A percentile compares a stretch with the other conserved stretches of the same genome.
Evolutionary conservation across 192 early-diverging fungal genomes (phyloP).

Genomic region (Coemansia sp.): DNA sequence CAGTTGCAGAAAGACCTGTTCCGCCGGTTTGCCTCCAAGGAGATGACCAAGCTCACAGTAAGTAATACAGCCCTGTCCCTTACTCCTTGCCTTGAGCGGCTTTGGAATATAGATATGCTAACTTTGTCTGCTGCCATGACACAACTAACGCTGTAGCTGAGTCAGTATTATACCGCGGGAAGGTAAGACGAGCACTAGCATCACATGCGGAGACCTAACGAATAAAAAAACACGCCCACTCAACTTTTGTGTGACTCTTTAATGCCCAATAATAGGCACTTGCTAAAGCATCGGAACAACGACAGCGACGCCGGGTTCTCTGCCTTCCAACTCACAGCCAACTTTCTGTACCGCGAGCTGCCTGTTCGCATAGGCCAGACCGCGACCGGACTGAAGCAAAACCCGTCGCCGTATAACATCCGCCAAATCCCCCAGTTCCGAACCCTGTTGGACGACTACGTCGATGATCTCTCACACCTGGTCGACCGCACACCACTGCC

Average conservation of each 20-base stretch:
- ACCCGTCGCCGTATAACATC: slow-evolving; percentile 52
- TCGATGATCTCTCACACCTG: slow-evolving; percentile 57
- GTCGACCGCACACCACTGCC: slow-evolving; percentile 35
- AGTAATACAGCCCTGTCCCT: not conserved
- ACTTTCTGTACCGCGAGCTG: slow-evolving; percentile 61
- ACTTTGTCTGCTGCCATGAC: not conserved
- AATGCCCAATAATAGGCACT: slow-evolving; percentile 18
- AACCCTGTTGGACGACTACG: slow-evolving; percentile 56
- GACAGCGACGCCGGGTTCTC: slow-evolving; percentile 41
- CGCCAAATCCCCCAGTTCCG: slow-evolving; percentile 47
- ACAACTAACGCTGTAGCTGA: slow-evolving; percentile 32
- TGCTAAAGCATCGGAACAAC: slow-evolving; percentile 50
- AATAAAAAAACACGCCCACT: not conserved
- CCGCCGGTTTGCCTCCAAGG: slow-evolving; percentile 52
- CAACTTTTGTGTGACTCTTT: slow-evolving; percentile 7
- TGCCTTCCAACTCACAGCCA: slow-evolving; percentile 54
- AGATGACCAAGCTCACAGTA: slow-evolving; percentile 55
- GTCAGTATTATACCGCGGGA: slow-evolving; percentile 54
- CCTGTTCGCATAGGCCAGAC: slow-evolving; percentile 64
- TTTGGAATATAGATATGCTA: not conserved
- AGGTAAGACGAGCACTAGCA: slow-evolving; percentile 19
- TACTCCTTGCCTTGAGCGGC: too few species aligned
- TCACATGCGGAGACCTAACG: not conserved
- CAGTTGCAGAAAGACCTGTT: slow-evolving; percentile 33
- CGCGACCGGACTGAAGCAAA: slow-evolving; percentile 53